Evolutionary conservation across 495 filamentous ascomycete genomes (phyloP).

Genomic region (Hypoxylon fragiforme): DNA sequence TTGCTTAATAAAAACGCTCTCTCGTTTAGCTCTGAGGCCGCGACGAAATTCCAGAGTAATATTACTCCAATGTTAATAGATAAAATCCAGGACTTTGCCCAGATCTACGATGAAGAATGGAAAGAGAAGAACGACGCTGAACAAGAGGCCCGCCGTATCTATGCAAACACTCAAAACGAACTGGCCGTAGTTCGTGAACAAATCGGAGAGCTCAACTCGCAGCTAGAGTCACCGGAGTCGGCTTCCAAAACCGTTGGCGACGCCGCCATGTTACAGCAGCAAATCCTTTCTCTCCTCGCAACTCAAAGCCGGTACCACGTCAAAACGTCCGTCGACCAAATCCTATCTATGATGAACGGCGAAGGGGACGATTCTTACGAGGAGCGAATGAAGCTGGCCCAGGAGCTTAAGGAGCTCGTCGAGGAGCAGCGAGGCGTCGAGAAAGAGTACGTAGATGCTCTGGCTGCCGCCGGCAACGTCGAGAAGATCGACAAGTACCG

Average conservation of each 20-base stretch:
- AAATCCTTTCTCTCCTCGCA: slow-evolving; percentile 45
- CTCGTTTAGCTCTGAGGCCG: slow-evolving; percentile 59
- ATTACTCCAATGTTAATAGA: slow-evolving; percentile 60
- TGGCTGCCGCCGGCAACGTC: slow-evolving; percentile 48
- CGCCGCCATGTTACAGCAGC: slow-evolving; percentile 36
- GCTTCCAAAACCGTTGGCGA: slow-evolving; percentile 46
- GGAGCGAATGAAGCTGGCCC: slow-evolving; percentile 43
- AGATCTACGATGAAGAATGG: slow-evolving; percentile 62
- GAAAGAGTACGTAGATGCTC: slow-evolving; percentile 51
- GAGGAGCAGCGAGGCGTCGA: slow-evolving; percentile 45
- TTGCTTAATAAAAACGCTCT: slow-evolving; percentile 37
- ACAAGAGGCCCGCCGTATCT: slow-evolving; percentile 59
- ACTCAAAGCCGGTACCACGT: slow-evolving; percentile 48
- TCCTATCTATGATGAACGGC: slow-evolving; percentile 42
- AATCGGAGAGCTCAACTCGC: slow-evolving; percentile 50
- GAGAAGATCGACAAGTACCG: slow-evolving; percentile 55
- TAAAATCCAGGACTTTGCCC: slow-evolving; percentile 60
- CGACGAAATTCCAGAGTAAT: slow-evolving; percentile 59
- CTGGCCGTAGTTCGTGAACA: slow-evolving; percentile 52
- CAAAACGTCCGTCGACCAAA: slow-evolving; percentile 40
- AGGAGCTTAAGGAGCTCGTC: slow-evolving; percentile 43
- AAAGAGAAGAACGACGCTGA: slow-evolving; percentile 61
- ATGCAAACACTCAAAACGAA: slow-evolving; percentile 57
- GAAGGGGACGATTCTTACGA: slow-evolving; percentile 40
- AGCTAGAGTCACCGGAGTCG: slow-evolving; percentile 49